Evolutionary conservation across 208 protist genomes (phyloP), one percentile per base, ranked within the genome.

Genomic region (Acanthamoeba royreba): DNA sequence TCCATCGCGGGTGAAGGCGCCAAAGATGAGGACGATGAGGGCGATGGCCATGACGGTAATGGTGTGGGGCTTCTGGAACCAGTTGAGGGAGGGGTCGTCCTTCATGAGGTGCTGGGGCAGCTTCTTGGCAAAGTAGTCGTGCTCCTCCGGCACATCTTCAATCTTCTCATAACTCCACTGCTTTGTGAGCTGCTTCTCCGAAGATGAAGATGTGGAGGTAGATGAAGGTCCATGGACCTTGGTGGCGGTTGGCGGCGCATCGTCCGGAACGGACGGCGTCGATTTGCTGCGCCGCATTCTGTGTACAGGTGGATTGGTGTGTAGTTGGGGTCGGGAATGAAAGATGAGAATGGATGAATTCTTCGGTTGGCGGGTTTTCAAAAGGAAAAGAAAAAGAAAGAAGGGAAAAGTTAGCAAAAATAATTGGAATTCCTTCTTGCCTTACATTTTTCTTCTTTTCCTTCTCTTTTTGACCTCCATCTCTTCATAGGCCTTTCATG

Each of bases 11-110:
- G 91, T 95, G 11, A 94, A 96, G 91, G 94, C 95, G 58, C 94
- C 86, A 61, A 93, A 95, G 31, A 96, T 92, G 33, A 92, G 46
- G 11, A 94, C 72, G 13, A 94, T 58, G 53, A 63, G 46, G 40
- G 83, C 91, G n/a, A 96, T 63, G 2, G 35, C 28, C 28, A 96
- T 46, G 13, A 66, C 61, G 28, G 94, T 83, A 31, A 96, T 61
- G 46, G 94, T 95, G 81, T 96, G 95, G 38, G 95, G 95, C 86
- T 95, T 96, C 40, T 95, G 77, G 35, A 96, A 94, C 46, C 91
- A 95, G 58, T 83, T 94, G 43, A 95, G 63, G 38, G 92, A 77
- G 43, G 88, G 63, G 40, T 93, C 88, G 61, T 93, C 88, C 5
- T 66, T 25, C 88, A 93, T 83, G 25, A 83, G 63, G n/a, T 93